Evolutionary conservation across 192 early-diverging fungal genomes (phyloP).

Genomic region (Backusella liffmaniae): DNA sequence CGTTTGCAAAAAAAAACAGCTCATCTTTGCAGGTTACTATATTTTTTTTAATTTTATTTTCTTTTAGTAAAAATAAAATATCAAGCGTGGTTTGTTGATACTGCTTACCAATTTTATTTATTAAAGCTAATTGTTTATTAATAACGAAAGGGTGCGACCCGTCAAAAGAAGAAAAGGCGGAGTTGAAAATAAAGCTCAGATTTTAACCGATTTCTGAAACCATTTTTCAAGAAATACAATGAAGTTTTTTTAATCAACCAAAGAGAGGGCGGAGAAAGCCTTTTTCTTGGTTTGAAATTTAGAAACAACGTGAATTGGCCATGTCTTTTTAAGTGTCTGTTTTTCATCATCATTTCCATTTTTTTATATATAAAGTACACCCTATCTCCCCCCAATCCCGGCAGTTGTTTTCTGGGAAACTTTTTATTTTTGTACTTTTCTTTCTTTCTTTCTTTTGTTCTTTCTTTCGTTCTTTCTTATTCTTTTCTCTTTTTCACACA

Average conservation of each 20-base stretch:
- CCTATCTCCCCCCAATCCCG: not conserved
- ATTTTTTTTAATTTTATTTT: not conserved
- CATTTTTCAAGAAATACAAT: not conserved
- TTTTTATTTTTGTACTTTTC: not conserved
- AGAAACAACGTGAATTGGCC: conserved; percentile 2
- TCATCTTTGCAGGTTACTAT: not conserved
- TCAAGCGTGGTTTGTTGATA: not conserved
- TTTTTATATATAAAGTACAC: not conserved
- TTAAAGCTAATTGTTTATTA: not conserved
- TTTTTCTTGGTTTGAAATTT: conserved; percentile 3
- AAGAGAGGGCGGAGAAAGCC: not conserved
- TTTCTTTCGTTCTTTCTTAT: not conserved
- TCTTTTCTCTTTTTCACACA: not conserved
- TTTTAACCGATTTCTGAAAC: conserved; percentile 3
- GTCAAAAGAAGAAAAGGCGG: not conserved
- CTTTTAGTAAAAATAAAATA: not conserved
- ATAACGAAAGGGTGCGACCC: not conserved
- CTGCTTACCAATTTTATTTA: not conserved
- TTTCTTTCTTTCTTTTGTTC: not conserved
- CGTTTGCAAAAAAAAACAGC: not conserved
- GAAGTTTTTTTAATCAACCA: not conserved
- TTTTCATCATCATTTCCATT: not conserved
- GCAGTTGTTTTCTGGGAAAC: not conserved
- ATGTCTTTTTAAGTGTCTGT: not conserved
- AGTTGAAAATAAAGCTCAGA: conserved; percentile 3